These are phyloP conservation scores for Lavandula angustifolia DNA, from an alignment of 257 asterid species.

Conservation along the genomic window DNA sequence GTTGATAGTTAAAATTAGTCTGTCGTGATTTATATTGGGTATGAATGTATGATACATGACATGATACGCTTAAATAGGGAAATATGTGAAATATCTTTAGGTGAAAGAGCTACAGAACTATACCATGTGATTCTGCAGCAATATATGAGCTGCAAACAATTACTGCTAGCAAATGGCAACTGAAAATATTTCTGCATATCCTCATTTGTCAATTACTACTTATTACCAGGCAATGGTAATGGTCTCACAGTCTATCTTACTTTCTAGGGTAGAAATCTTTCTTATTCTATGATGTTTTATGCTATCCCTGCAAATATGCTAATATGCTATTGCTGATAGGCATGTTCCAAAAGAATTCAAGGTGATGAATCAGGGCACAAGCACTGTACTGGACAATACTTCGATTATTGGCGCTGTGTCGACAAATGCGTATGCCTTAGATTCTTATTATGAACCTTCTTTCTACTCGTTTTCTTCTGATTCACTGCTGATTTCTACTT, in stretches of 20 bases:
- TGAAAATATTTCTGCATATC: not conserved
- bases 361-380: slow-evolving; percentile 75
- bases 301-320: not conserved
- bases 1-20: too few relatives aligned
- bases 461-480: slow-evolving; percentile 1
- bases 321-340: slow-evolving; percentile 37
- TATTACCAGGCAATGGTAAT: not conserved
- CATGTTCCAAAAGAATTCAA: slow-evolving; percentile 62
- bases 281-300: not conserved
- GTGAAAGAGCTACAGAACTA: not conserved
- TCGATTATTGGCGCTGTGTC: slow-evolving; percentile 79
- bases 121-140: slow-evolving; percentile 8
- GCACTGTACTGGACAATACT: slow-evolving; percentile 90
- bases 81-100: too few relatives aligned
- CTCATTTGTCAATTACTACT: not conserved
- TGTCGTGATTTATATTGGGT: too few relatives aligned
- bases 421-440: slow-evolving; percentile 62
- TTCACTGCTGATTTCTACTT: slow-evolving; percentile 8
- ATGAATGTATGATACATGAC: too few relatives aligned
- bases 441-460: slow-evolving; percentile 1
- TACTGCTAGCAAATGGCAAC: not conserved
- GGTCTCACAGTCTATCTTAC: not conserved
- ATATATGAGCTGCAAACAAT: not conserved
- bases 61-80: too few relatives aligned
- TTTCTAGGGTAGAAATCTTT: not conserved